Base-by-base conservation (phyloP, 345 rosid genomes). In the Acer campestre region DNA sequence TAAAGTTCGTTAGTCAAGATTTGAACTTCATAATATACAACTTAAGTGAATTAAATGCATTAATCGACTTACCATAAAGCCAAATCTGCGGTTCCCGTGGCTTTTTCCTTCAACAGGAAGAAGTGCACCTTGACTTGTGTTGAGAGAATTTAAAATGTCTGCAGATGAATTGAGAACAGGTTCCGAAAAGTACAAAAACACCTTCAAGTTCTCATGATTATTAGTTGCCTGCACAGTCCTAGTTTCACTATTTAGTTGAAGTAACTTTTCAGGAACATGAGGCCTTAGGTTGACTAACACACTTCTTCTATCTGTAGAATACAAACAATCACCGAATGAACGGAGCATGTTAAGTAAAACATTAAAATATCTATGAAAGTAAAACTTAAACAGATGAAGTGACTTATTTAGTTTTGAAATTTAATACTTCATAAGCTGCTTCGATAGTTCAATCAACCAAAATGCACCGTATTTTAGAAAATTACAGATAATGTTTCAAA, bases 161-260 rank as follows among this genome's bases (percentile, higher is more conserved):
- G 81, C 66, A 7, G 98, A 88, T 62, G 98, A 87, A 77, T 93
- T 95, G 51, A 89, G 81, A 80, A 95, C 74, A n/a, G 97, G 92
- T 79, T 82, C 78, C 4, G 99, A 91, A 83, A 95, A 95, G 86
- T 93, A 92, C 80, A 95, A 77, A 76, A 82, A 92, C 80, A 90
- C 84, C 85, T 90, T 92, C 48, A 95, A 79, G 71, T 92, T 85
- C 67, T 84, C 73, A 64, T 82, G 40, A 51, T 86, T 76, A 80
- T 90, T 93, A 61, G 98, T 95, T 85, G 98, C 97, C 85, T 87
- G 93, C 70, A 93, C 97, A 0, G 86, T 89, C 82, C 99, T 91
- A 11, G 83, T 85, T 83, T 86, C 84, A 70, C 80, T 76, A 62
- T 87, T 78, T 75, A 95, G 89, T 80, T 86, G 83, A 80, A 95